Evolutionary conservation across 352 stramenopile species (phyloP), one percentile per base, ranked within the genome.

Genomic region (Pythium grandisporangium): DNA sequence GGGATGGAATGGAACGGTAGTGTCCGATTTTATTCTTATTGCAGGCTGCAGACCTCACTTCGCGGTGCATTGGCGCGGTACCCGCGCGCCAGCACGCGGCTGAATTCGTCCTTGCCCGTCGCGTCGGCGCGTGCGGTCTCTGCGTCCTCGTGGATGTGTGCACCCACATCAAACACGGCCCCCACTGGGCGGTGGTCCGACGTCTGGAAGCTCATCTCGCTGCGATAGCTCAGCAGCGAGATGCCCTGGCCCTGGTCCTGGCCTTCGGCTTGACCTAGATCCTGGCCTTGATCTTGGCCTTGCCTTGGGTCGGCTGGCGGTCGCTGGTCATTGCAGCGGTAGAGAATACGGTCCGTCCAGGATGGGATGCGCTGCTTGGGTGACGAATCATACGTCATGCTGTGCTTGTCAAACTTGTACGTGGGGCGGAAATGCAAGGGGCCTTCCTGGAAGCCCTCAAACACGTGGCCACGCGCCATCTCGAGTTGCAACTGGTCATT

Each of bases 331-430:
- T 87, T 87, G 14, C 64, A 80, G 20, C 76, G 44, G 35, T 72
- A 91, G 10, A 98, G 52, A 23, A 98, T 84, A 16, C 95, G 72
- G 65, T 98, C 95, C n/a, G 95, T 98, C 91, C 90, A 98, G 12
- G 92, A 95, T 26, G 92, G 95, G 37, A 98, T 92, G 17, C 95
- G 74, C 57, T 95, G 84, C 65, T 98, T 98, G 16, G 84, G 56
- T 3, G 87, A 97, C 37, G 88, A 95, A 57, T 98, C 95, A 60
- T 98, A 98, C 13, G 67, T 48, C 53, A 95, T 77, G 29, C 61
- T 83, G 38, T 60, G 70, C 48, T 96, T 96, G 68, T 98, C 93
- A 55, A 97, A 97, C 58, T 98, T 98, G 64, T 98, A 98, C 12
- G 93, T 98, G 6, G 95, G 95, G 12, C 72, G 66, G 48, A 98